Conservation (phyloP, 441 rosid species). For the Bocquillonia castaneifolia region DNA sequence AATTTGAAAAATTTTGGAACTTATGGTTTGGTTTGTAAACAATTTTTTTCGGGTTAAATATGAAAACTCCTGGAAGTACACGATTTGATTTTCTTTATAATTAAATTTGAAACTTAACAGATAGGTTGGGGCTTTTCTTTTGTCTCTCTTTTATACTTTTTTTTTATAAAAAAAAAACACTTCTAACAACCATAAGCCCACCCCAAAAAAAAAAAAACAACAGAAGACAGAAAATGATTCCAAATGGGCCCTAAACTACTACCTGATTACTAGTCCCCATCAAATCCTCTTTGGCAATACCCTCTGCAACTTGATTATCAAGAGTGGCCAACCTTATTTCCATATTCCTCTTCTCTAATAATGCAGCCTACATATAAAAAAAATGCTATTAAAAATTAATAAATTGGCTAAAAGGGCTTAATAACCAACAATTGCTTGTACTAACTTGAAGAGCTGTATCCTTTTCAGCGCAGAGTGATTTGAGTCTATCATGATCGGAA, state of each 20-base stretch:
- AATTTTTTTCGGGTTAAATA: too few species aligned
- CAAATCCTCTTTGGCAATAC: conserved; percentile 39
- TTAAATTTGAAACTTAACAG: too few species aligned
- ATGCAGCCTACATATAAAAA: conserved; percentile 43
- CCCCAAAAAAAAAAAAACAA: too few species aligned
- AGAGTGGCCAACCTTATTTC: conserved; percentile 53
- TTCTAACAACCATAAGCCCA: too few species aligned
- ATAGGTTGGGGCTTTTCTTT: too few species aligned
- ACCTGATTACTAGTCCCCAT: conserved; percentile 54
- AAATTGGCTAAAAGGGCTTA: neutral
- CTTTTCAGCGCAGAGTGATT: conserved; percentile 55
- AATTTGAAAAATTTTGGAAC: too few species aligned
- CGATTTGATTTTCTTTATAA: too few species aligned
- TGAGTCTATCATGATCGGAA: conserved; percentile 53
- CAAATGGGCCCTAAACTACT: conserved; percentile 5
- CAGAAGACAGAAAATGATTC: too few species aligned
- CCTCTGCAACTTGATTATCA: conserved; percentile 37
- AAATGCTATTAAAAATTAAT: conserved; percentile 2
- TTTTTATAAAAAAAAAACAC: too few species aligned
- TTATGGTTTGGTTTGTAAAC: too few species aligned
- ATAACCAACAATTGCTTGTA: conserved; percentile 16
- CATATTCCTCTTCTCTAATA: conserved; percentile 52
- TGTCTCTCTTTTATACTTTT: too few species aligned
- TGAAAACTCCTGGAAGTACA: too few species aligned
- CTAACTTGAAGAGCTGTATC: conserved; percentile 67